Evolutionary conservation across 2,329 filamentous ascomycete genomes (phyloP).

Genomic region (Phymatotrichopsis omnivora): DNA sequence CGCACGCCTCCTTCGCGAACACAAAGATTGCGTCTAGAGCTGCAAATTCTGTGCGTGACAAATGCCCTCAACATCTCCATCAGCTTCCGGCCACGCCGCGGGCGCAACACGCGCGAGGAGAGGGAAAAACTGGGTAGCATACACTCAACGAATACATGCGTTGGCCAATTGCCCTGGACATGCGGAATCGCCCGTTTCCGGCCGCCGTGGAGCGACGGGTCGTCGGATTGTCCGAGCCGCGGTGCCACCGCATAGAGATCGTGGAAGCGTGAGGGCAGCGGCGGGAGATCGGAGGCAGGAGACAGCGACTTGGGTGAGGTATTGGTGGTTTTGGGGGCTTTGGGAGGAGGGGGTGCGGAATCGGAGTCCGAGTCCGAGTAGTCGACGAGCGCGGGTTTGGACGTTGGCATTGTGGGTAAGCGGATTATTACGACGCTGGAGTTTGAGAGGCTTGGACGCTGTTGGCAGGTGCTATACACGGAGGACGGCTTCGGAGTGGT

Average conservation of each 20-base stretch:
- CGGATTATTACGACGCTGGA: no score
- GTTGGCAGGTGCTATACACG: no score
- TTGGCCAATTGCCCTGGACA: constrained; percentile 81
- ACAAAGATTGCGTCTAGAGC: constrained; percentile 41
- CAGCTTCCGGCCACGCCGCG: constrained; percentile 7
- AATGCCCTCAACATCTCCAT: constrained; percentile 43
- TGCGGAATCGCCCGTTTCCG: constrained; percentile 75
- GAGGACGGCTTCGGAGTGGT: no score
- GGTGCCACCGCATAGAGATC: constrained; percentile 80
- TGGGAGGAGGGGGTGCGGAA: constrained; percentile 35
- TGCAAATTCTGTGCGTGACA: constrained; percentile 41
- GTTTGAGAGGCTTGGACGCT: no score
- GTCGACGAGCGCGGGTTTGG: constrained; percentile 49
- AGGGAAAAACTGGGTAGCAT: constrained; percentile 35
- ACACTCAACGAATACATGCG: constrained; percentile 91
- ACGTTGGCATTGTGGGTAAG: not conserved
- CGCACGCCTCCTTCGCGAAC: constrained; percentile 33
- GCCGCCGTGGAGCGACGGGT: constrained; percentile 75
- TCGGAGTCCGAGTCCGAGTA: constrained; percentile 77
- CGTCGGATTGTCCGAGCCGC: constrained; percentile 66
- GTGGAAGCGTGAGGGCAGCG: constrained; percentile 70
- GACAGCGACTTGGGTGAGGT: constrained; percentile 9
- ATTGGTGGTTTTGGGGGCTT: constrained; percentile 13
- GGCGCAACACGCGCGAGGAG: not conserved
- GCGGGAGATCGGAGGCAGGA: constrained; percentile 51